Evolutionary conservation across 805 yeast species (phyloP).

Genomic region (Metschnikowia noctiluminum): DNA sequence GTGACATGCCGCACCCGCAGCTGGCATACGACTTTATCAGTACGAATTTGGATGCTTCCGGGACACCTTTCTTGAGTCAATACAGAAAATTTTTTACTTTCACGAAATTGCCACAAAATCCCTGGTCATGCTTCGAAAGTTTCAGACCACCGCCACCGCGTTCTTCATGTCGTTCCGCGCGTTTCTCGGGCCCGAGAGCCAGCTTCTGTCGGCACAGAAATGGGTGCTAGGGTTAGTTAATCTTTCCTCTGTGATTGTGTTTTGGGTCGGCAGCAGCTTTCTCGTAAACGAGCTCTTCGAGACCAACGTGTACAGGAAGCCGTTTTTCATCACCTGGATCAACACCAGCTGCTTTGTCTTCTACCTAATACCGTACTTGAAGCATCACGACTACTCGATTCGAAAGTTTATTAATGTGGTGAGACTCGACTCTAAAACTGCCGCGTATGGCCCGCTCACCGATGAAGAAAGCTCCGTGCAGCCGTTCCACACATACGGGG

Average conservation of each 20-base stretch:
- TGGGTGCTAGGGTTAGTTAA: slow-evolving; percentile 81
- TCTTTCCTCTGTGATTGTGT: slow-evolving; percentile 68
- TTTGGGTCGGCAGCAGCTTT: slow-evolving; percentile 92
- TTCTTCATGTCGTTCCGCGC: slow-evolving; percentile 12
- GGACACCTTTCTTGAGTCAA: too few relatives aligned
- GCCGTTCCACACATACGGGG: slow-evolving; percentile 12
- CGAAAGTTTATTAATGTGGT: slow-evolving; percentile 22
- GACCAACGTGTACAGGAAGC: slow-evolving; percentile 71
- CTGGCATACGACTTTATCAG: too few relatives aligned
- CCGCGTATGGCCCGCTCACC: slow-evolving; percentile 1
- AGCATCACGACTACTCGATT: slow-evolving; percentile 25
- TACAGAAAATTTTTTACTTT: too few relatives aligned
- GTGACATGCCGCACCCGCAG: background rate
- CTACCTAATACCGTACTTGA: slow-evolving; percentile 63
- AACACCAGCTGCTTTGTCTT: slow-evolving; percentile 83
- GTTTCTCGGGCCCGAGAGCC: slow-evolving; percentile 16
- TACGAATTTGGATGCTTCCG: too few relatives aligned
- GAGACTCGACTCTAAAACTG: slow-evolving; percentile 21
- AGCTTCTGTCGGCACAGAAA: slow-evolving; percentile 32
- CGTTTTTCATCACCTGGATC: slow-evolving; percentile 87
- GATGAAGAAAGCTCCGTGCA: slow-evolving; percentile 5
- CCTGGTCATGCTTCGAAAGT: slow-evolving; percentile 13
- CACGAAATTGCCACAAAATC: background rate
- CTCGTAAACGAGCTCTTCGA: slow-evolving; percentile 75
- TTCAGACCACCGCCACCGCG: slow-evolving; percentile 12